phyloP scores from a whole-genome alignment of 2,329 filamentous ascomycete species.

The Macrophomina pseudophaseolina region DNA sequence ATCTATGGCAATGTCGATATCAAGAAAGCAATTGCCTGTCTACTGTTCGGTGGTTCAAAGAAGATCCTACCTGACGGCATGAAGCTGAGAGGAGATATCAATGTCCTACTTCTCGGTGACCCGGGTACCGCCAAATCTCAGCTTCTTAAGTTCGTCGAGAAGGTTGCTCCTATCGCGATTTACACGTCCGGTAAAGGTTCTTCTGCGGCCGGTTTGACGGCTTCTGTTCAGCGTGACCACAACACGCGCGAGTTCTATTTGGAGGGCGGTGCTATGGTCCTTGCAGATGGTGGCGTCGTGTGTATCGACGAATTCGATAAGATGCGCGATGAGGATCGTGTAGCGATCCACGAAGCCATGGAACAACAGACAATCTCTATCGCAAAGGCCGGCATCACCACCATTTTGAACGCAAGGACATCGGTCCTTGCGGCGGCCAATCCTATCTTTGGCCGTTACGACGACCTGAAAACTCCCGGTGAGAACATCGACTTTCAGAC shows the following conservation, averaged over 20 bases:
- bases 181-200: slow-evolving; percentile 98
- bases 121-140: slow-evolving; percentile 98
- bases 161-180: slow-evolving; percentile 93
- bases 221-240: slow-evolving; percentile 92
- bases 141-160: slow-evolving; percentile 95
- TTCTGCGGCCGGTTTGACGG: slow-evolving; percentile 95
- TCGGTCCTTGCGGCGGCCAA: slow-evolving; percentile 96
- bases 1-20: slow-evolving; percentile 97
- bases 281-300: slow-evolving; percentile 91
- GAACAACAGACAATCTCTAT: slow-evolving; percentile 99
- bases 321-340: slow-evolving; percentile 99
- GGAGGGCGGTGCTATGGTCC: slow-evolving; percentile 91
- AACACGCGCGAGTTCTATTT: slow-evolving; percentile 97
- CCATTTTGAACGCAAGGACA: slow-evolving; percentile 93
- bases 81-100: slow-evolving; percentile 97
- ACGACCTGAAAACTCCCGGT: slow-evolving; percentile 95
- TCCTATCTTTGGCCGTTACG: slow-evolving; percentile 96
- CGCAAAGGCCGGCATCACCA: slow-evolving; percentile 97
- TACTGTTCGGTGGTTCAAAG: slow-evolving; percentile 93
- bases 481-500: slow-evolving; percentile 99
- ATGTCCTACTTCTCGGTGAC: slow-evolving; percentile 93
- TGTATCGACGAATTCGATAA: slow-evolving; percentile 99
- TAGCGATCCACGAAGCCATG: slow-evolving; percentile 99
- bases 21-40: slow-evolving; percentile 94
- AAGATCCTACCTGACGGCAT: slow-evolving; percentile 98